phyloP scores from a whole-genome alignment of 257 asterid genomes.

The Penstemon davidsonii region DNA sequence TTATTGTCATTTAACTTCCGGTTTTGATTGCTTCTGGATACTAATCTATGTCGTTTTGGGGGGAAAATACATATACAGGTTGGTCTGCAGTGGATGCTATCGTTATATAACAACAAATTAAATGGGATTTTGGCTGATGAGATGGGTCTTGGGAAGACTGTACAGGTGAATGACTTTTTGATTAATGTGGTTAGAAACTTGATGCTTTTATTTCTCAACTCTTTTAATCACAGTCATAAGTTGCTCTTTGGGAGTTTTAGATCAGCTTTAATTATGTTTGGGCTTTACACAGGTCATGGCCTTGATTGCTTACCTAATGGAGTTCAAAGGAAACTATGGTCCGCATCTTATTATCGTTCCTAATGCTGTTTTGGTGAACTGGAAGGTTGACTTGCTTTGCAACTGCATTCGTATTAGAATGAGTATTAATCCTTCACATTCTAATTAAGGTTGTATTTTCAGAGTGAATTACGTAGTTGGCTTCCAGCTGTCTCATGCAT shows the following conservation, averaged over 20 bases:
- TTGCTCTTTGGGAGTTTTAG: constrained; percentile 12
- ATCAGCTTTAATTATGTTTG: constrained; percentile 17
- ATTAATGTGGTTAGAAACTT: constrained; percentile 21
- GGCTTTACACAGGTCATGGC: constrained; percentile 79
- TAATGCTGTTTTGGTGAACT: constrained; percentile 97
- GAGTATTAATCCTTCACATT: constrained; percentile 17
- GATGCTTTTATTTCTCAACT: not conserved
- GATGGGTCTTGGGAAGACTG: constrained; percentile 99
- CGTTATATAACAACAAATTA: constrained; percentile 89
- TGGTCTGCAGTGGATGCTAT: constrained; percentile 99
- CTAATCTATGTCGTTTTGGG: constrained; percentile 18
- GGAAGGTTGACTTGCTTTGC: constrained; percentile 69
- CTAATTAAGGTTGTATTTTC: constrained; percentile 38
- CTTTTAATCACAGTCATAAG: constrained; percentile 18
- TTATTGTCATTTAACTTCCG: constrained; percentile 2
- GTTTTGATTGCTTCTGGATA: constrained; percentile 19
- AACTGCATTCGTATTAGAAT: constrained; percentile 19
- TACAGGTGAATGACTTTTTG: constrained; percentile 62
- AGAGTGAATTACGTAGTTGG: constrained; percentile 96
- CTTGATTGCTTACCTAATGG: constrained; percentile 93
- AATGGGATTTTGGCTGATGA: constrained; percentile 99
- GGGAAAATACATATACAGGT: constrained; percentile 53
- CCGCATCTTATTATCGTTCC: constrained; percentile 99
- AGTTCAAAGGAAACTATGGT: constrained; percentile 97
- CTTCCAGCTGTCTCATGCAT: constrained; percentile 96